Evolutionary conservation across 1,284 basidiomycete species (phyloP).

Genomic region (Anthracocystis walkeri): DNA sequence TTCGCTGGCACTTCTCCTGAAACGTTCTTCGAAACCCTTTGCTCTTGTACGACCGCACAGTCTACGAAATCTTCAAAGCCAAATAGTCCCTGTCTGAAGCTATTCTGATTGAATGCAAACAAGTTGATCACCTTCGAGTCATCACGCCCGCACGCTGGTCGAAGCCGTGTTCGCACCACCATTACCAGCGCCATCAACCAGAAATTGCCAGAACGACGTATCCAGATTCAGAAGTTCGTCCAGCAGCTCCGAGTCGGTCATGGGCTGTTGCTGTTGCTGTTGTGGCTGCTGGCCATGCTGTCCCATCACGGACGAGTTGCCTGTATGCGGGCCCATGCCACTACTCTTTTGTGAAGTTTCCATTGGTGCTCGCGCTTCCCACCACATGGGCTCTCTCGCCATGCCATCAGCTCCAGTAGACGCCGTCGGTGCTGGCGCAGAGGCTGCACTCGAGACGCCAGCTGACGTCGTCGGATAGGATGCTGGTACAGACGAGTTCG

Average conservation of each 20-base stretch:
- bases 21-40: not conserved
- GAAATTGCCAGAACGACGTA: constrained; percentile 40
- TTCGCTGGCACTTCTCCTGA: not conserved
- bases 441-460: not conserved
- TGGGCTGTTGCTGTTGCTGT: constrained; percentile 7
- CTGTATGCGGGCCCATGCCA: not conserved
- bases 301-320: not conserved
- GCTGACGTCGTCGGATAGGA: not conserved
- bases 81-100: not conserved
- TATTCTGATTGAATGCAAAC: not conserved
- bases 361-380: constrained; percentile 14
- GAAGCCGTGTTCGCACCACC: not conserved
- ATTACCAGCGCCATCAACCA: constrained; percentile 20
- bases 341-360: not conserved
- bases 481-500: not conserved
- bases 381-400: constrained; percentile 33
- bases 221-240: constrained; percentile 42
- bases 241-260: constrained; percentile 37
- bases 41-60: constrained; percentile 17
- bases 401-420: not conserved
- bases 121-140: not conserved
- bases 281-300: not conserved
- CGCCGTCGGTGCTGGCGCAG: not conserved
- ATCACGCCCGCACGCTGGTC: not conserved
- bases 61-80: constrained; percentile 45